Evolutionary conservation across 1,139 yeast genomes (phyloP).

Genomic region (Pneumocystis canis): DNA sequence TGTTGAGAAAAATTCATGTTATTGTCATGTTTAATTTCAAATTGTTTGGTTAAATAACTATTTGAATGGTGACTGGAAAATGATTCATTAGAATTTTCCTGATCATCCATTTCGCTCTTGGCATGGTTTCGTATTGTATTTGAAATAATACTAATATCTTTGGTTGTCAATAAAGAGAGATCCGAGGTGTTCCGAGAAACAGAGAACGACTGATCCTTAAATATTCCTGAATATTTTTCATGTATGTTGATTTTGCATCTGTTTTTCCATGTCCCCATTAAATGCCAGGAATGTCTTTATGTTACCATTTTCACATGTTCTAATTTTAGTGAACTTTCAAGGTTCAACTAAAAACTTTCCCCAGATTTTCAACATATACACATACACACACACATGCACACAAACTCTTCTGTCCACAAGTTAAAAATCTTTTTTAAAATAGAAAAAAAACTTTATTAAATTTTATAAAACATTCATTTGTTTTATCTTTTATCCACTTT

Average conservation of each 20-base stretch:
- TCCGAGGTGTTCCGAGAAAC: not conserved
- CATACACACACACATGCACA: too few species aligned
- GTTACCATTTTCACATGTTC: too few species aligned
- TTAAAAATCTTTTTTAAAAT: too few species aligned
- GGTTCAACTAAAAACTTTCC: too few species aligned
- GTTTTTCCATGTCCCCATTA: too few species aligned
- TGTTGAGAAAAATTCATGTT: conserved; percentile 4
- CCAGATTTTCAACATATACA: too few species aligned
- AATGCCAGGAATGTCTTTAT: too few species aligned
- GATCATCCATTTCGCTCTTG: not conserved
- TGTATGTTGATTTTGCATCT: not conserved
- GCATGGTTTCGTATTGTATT: not conserved
- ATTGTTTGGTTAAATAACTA: not conserved
- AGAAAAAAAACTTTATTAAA: too few species aligned
- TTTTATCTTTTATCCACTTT: too few species aligned
- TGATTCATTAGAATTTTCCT: not conserved
- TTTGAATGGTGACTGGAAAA: not conserved
- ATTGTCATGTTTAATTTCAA: not conserved
- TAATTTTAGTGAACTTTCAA: too few species aligned
- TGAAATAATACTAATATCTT: not conserved
- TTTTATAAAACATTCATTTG: too few species aligned
- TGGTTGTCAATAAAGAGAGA: not conserved
- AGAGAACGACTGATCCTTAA: not conserved
- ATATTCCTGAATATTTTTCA: not conserved
- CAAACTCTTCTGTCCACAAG: too few species aligned